A percentile compares a stretch with the other conserved stretches of the same genome.
phyloP scores from a whole-genome alignment of 805 yeast genomes.

The Candida argentea region DNA sequence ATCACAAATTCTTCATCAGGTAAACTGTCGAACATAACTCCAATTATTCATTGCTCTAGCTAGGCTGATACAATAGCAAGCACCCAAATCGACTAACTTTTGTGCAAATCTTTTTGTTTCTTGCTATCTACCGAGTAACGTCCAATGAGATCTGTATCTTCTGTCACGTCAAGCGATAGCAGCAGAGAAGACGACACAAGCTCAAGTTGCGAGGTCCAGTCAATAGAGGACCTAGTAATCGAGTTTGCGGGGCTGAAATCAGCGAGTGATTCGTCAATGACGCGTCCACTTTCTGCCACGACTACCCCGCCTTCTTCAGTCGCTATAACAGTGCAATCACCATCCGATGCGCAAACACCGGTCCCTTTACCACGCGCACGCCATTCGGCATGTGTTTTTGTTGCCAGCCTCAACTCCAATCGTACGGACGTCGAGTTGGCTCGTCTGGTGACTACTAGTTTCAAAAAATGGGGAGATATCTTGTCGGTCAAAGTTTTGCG shows the following conservation, averaged over 20 bases:
- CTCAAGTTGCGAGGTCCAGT: background rate
- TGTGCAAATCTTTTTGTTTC: no score
- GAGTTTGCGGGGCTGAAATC: background rate
- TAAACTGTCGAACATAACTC: no score
- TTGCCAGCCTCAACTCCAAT: slow-evolving; percentile 65
- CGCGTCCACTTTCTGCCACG: background rate
- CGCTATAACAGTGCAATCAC: background rate
- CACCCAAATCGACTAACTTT: no score
- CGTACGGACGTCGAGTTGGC: slow-evolving; percentile 64
- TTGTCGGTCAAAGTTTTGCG: slow-evolving; percentile 72
- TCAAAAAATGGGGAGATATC: slow-evolving; percentile 60
- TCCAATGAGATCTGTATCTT: no score
- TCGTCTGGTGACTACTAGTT: slow-evolving; percentile 57
- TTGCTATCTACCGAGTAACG: no score
- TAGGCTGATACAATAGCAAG: no score
- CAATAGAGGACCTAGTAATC: no score
- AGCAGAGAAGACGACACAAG: no score
- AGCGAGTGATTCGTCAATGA: no score
- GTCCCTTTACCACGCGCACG: slow-evolving; percentile 31
- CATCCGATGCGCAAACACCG: background rate
- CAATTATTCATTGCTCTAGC: no score
- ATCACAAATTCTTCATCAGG: no score
- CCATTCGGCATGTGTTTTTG: slow-evolving; percentile 87
- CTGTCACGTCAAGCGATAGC: no score
- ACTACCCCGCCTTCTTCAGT: slow-evolving; percentile 1